Percentiles rank a stretch among this genome's conserved stretches.
These are phyloP conservation scores for Lantana camara DNA, from an alignment of 257 asterid species.

Conservation along the genomic window DNA sequence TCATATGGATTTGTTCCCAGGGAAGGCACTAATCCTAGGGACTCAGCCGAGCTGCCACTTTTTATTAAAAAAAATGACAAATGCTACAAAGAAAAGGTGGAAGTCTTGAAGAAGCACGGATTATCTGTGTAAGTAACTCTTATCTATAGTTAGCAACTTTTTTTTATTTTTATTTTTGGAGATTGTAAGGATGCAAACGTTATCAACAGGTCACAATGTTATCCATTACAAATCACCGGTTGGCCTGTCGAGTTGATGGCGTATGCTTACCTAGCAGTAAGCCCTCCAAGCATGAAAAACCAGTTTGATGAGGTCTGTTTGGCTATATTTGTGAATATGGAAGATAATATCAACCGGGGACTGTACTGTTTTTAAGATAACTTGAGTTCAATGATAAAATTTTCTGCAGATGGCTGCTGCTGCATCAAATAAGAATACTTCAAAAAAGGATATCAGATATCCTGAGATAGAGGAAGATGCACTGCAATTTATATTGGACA, in stretches of 20 bases:
- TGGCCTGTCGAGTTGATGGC: conserved; percentile 98
- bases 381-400: not conserved
- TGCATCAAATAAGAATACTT: conserved; percentile 71
- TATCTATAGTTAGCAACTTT: not conserved
- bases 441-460: conserved; percentile 58
- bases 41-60: conserved; percentile 72
- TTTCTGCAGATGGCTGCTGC: conserved; percentile 80
- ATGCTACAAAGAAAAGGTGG: conserved; percentile 76
- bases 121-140: conserved; percentile 63
- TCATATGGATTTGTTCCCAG: conserved; percentile 97
- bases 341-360: not conserved
- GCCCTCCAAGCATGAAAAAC: conserved; percentile 79
- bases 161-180: too few species aligned
- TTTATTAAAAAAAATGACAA: conserved; percentile 72
- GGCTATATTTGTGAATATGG: not conserved
- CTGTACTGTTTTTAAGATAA: too few species aligned
- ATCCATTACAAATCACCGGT: conserved; percentile 86
- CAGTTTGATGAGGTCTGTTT: conserved; percentile 69
- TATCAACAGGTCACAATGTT: conserved; percentile 74
- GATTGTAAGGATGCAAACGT: too few species aligned
- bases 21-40: conserved; percentile 92
- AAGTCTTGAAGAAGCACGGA: conserved; percentile 65
- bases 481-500: conserved; percentile 72
- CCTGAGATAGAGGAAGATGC: conserved; percentile 87
- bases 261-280: conserved; percentile 82